Base-by-base conservation (phyloP, 2,329 filamentous ascomycete species). In the Phoma sp. region DNA sequence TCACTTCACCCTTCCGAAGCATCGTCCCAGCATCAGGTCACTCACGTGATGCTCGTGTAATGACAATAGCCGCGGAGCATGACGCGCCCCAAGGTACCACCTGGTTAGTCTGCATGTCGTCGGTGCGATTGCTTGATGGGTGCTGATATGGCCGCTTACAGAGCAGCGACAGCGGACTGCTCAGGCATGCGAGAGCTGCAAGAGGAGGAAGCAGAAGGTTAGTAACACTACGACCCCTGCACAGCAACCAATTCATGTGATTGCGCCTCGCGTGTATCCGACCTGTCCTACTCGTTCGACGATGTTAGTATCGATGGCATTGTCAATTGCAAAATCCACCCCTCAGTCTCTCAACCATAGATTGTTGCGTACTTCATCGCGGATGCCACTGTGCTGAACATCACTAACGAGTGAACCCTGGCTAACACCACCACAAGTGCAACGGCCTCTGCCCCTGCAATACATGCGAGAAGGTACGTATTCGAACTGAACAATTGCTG, bases 151-250 rank as follows among this genome's bases (percentile, higher is more conserved):
- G 81, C 81, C 61, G 79, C 79, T 45, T 83, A 79, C 80, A 61
- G 83, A 87, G 59, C 83, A 86, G 71, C 80, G 86, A 60, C 82
- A 85, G 73, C 82, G 86, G 63, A 88, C 82, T 46, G 83, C 83
- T 24, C 82, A 85, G 62, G 86, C 86, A 36, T 89, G 86, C 70
- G 83, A 86, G 59, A 83, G 78, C 58, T 89, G 86, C 76, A 88
- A 86, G 73, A 79, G 81, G 55, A 81, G 86, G 58, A 89, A 89
- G 71, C 86, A 88, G 75, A 89, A 88, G 79, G 86, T 86, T 67
- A 78, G 81, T 64, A 25, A 30, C 37, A 32, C 41, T 32, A 22
- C 48, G 6, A 44, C 33, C 44, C 39, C 37, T 57, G 46, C 35
- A 52, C 11, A 23, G 24, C 41, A 41, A 30, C 14, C 37, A 9